phyloP scores from a whole-genome alignment of 345 rosid genomes.

The Orychophragmus violaceus region DNA sequence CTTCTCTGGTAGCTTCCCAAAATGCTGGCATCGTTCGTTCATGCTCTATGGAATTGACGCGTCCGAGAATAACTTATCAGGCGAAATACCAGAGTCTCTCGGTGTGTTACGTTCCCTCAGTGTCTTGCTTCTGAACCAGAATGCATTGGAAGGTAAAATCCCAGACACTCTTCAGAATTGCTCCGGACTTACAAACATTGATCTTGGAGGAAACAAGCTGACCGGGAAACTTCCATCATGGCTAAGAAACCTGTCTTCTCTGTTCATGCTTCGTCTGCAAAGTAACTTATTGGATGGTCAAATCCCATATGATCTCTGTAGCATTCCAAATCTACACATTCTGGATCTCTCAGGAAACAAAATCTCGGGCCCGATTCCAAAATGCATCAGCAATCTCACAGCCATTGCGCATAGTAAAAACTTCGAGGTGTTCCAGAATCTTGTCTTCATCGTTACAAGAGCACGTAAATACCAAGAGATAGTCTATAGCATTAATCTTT shows the following conservation, averaged over 20 bases:
- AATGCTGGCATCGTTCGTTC: constrained; percentile 37
- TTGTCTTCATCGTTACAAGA: constrained; percentile 31
- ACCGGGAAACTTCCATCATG: constrained; percentile 40
- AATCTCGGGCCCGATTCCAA: constrained; percentile 38
- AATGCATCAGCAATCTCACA: constrained; percentile 39
- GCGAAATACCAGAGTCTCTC: constrained; percentile 39
- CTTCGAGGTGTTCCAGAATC: constrained; percentile 32
- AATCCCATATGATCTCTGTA: constrained; percentile 34
- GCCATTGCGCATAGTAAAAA: constrained; percentile 21
- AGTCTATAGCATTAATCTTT: neutral
- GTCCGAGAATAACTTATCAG: constrained; percentile 43
- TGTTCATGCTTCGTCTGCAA: constrained; percentile 39
- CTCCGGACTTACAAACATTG: constrained; percentile 39
- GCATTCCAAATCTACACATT: constrained; percentile 36
- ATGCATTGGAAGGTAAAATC: constrained; percentile 39
- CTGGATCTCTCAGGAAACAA: constrained; percentile 47
- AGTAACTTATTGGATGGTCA: constrained; percentile 33
- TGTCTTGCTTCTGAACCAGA: constrained; percentile 41
- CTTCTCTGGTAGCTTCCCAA: constrained; percentile 37
- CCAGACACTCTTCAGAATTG: constrained; percentile 47
- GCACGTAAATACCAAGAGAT: constrained; percentile 25
- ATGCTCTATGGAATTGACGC: constrained; percentile 42
- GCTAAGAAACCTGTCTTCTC: constrained; percentile 28
- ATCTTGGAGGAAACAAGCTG: constrained; percentile 47
- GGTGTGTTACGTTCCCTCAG: constrained; percentile 38